These are phyloP conservation scores for Trifolium pratense DNA, from an alignment of 306 rosid species.

Conservation along the genomic window DNA sequence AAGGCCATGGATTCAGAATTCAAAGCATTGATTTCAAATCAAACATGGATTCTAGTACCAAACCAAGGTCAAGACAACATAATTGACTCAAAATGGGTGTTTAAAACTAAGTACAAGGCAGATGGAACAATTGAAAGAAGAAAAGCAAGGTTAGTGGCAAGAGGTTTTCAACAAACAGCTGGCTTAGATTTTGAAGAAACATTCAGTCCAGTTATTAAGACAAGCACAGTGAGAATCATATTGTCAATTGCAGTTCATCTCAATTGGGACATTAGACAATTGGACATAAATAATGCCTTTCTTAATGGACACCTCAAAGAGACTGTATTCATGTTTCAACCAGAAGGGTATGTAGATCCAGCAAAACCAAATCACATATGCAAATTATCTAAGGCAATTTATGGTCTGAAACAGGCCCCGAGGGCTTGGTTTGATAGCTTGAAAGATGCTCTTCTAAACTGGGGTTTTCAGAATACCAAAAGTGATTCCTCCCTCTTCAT, in stretches of 20 bases:
- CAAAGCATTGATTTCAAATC: not conserved
- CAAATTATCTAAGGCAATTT: not conserved
- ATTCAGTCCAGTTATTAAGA: not conserved
- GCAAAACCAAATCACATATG: not conserved
- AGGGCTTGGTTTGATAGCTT: not conserved
- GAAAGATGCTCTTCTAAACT: not conserved
- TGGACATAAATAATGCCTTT: not conserved
- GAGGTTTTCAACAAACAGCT: too few species aligned
- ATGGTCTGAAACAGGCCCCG: not conserved
- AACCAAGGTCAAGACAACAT: too few species aligned
- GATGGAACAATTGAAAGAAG: not conserved
- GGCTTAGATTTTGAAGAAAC: too few species aligned
- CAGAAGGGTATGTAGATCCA: not conserved
- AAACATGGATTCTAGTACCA: not conserved
- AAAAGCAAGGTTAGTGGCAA: not conserved
- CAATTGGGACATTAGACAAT: not conserved
- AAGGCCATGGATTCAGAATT: not conserved
- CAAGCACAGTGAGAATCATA: not conserved
- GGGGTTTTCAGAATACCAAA: not conserved
- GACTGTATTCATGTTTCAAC: not conserved
- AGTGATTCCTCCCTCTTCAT: not conserved
- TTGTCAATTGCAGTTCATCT: not conserved
- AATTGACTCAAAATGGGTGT: slow-evolving; percentile 2
- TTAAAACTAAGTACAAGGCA: not conserved
- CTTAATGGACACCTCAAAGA: not conserved